Conservation (phyloP, 2,329 filamentous ascomycete species). For the Aphanoascus verrucosus region DNA sequence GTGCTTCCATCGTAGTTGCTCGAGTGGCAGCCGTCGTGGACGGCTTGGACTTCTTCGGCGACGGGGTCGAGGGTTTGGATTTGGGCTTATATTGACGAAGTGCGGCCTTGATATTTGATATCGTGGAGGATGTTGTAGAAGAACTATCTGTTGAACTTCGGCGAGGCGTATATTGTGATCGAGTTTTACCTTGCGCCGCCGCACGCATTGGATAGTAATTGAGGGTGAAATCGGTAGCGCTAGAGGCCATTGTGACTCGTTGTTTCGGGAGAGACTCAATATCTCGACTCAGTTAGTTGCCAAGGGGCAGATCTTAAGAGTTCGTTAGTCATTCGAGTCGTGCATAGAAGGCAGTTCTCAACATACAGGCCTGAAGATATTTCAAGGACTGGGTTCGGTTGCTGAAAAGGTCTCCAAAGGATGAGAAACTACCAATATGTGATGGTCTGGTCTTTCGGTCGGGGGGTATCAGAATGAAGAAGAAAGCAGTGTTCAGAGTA, state of each 20-base stretch:
- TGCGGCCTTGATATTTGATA: conserved; percentile 8
- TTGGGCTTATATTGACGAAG: background rate
- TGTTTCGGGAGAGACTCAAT: background rate
- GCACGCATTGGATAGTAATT: conserved; percentile 4
- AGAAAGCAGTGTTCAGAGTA: too few relatives aligned
- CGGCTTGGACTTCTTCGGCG: background rate
- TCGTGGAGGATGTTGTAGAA: conserved; percentile 5
- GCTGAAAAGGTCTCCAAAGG: too few relatives aligned
- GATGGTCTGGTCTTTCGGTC: too few relatives aligned
- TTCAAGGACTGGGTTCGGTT: too few relatives aligned
- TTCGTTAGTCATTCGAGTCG: background rate
- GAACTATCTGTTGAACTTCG: conserved; percentile 10
- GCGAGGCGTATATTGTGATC: background rate
- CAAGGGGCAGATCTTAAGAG: background rate
- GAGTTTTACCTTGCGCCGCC: background rate
- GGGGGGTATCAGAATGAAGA: too few relatives aligned
- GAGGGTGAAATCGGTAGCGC: conserved; percentile 9
- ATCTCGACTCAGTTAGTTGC: background rate
- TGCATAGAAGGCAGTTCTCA: too few relatives aligned
- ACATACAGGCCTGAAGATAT: too few relatives aligned
- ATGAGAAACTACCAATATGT: too few relatives aligned
- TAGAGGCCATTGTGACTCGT: conserved; percentile 1
- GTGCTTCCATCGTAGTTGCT: conserved; percentile 8
- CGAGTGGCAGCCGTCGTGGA: background rate
- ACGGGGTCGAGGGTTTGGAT: background rate